Percentiles rank a stretch among this genome's conserved stretches.
Evolutionary conservation across 2,329 filamentous ascomycete species (phyloP).

Genomic region (Ophiocordyceps polyrhachis-furcata): DNA sequence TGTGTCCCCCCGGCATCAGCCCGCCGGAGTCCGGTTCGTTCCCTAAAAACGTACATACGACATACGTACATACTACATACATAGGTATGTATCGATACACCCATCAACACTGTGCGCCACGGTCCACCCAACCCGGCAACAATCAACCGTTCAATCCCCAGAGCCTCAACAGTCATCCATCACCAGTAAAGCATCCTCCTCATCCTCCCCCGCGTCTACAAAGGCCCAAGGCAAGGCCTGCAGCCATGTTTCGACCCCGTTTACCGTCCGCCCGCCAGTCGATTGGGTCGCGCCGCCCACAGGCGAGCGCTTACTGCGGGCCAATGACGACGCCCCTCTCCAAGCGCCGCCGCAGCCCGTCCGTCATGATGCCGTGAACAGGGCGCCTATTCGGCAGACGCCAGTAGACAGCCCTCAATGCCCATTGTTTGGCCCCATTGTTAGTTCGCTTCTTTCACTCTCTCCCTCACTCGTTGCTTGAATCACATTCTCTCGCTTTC

Average conservation of each 20-base stretch:
- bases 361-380: background rate
- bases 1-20: too few relatives aligned
- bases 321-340: slow-evolving; percentile 11
- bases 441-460: background rate
- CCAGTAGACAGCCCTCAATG: background rate
- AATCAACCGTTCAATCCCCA: too few relatives aligned
- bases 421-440: background rate
- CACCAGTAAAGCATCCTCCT: background rate
- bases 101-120: too few relatives aligned
- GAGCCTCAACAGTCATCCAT: background rate
- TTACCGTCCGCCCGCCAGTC: background rate
- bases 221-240: background rate
- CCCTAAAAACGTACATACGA: too few relatives aligned
- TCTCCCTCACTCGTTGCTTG: background rate
- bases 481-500: background rate
- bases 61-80: too few relatives aligned
- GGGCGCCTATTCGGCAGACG: background rate
- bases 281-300: background rate
- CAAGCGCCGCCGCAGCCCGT: slow-evolving; percentile 18
- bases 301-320: slow-evolving; percentile 10
- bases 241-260: background rate
- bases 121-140: too few relatives aligned
- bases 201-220: background rate
- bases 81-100: too few relatives aligned
- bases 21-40: too few relatives aligned